These are phyloP conservation scores for Eucalyptus marginata DNA, from an alignment of 345 rosid genomes.

Conservation along the genomic window DNA sequence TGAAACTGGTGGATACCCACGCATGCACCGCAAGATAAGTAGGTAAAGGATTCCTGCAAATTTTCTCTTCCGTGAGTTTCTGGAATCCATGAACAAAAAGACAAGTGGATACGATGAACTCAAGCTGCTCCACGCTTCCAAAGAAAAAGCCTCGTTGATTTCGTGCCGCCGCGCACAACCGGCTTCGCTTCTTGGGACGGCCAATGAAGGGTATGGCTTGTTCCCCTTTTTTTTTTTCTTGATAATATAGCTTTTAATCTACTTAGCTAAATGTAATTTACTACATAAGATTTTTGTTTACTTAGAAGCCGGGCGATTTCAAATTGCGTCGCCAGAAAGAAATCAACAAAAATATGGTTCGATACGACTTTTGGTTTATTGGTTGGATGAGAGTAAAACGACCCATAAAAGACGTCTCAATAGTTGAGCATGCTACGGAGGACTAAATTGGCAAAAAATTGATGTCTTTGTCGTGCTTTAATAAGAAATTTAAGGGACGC, in stretches of 20 bases:
- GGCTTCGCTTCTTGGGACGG: neutral
- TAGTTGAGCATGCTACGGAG: neutral
- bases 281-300: neutral
- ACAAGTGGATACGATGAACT: neutral
- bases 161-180: neutral
- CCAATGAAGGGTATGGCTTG: neutral
- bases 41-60: neutral
- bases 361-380: neutral
- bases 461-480: accelerated
- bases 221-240: neutral
- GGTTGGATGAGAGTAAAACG: neutral
- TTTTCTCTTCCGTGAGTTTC: neutral
- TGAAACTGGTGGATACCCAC: neutral
- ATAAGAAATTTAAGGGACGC: neutral
- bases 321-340: neutral
- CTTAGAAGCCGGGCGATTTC: neutral
- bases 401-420: neutral
- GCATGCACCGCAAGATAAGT: neutral
- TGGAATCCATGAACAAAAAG: neutral
- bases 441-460: neutral
- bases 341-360: accelerated
- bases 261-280: neutral
- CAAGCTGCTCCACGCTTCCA: neutral
- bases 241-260: neutral
- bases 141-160: neutral